These are phyloP conservation scores for Mucor piriformis DNA, from an alignment of 371 early-diverging fungal species.

Conservation along the genomic window DNA sequence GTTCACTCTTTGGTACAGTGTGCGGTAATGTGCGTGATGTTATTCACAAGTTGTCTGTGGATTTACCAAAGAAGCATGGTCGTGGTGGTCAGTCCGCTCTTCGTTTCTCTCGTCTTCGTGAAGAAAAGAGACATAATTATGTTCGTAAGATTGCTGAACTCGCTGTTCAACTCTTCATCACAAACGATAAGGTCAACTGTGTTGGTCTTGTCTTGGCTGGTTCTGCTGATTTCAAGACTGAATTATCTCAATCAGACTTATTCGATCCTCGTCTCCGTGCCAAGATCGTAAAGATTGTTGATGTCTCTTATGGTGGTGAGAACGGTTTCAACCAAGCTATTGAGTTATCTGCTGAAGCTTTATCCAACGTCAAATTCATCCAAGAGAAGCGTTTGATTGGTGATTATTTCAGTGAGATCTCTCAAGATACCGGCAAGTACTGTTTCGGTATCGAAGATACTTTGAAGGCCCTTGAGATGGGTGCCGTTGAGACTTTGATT, in stretches of 20 bases:
- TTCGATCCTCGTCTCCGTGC: conserved; percentile 92
- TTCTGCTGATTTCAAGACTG: conserved; percentile 98
- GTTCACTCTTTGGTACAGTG: conserved; percentile 96
- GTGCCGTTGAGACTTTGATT: conserved; percentile 96
- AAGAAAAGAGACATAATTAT: conserved; percentile 99
- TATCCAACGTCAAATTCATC: conserved; percentile 97
- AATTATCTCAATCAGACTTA: conserved; percentile 91
- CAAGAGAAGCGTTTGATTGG: conserved; percentile 98
- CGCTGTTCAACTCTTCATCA: conserved; percentile 73
- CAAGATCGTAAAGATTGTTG: conserved; percentile 94
- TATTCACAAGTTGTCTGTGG: conserved; percentile 94
- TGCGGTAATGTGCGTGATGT: conserved; percentile 98
- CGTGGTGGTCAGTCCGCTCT: conserved; percentile 99
- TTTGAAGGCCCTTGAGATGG: conserved; percentile 91
- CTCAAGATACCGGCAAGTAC: conserved; percentile 96
- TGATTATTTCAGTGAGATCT: conserved; percentile 97
- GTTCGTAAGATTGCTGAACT: conserved; percentile 98
- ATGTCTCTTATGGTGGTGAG: conserved; percentile 99
- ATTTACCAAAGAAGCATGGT: conserved; percentile 99
- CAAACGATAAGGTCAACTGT: conserved; percentile 72
- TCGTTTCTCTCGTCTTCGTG: conserved; percentile 99
- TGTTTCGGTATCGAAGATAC: conserved; percentile 99
- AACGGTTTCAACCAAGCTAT: conserved; percentile 99
- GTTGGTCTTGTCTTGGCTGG: conserved; percentile 97
- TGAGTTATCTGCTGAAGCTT: conserved; percentile 91